Evolutionary conservation across 2,329 filamentous ascomycete species (phyloP), one percentile per base, ranked within the genome.

Genomic region (Botrytis aclada): DNA sequence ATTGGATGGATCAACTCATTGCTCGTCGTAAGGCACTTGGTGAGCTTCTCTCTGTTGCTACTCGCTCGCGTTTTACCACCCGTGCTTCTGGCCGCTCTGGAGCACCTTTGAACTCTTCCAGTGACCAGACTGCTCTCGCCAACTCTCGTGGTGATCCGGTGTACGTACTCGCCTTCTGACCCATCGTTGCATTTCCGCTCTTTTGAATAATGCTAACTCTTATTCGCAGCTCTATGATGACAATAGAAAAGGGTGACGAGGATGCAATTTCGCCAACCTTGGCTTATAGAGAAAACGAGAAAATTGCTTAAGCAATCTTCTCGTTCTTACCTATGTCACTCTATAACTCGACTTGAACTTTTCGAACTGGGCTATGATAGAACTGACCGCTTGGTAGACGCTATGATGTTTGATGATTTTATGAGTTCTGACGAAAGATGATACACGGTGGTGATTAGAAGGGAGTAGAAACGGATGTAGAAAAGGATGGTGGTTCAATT

Each of bases 1-100:
- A 69, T 9, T 72, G 71, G 71, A 70, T 71, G 37, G 69, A 71
- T 29, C 60, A 65, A 37, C 25, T 71, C 34, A 37, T 71, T 32
- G n/a, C 32, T 56, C 69, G 43, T 32, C 69, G 69, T 22, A 63
- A 37, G 45, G 34, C 45, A 34, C 29, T 51, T 22, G 69, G 69
- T 22, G 61, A 71, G 12, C 12, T 71, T 14, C 60, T 71, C 18
- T 65, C 69, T 20, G 25, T 65, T 65, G 39, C 43, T 12, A 65
- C 69, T 22, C 32, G 60, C 37, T 62, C 66, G 10, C 69, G 69
- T 41, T 39, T 67, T 8, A 67, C 64, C 34, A 56, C n/a, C 9
- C 64, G 64, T 56, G 64, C 32, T 25, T 41, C 64, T 41, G 25
- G 45, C 37, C 64, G 47, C 37, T 67, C 64, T 22, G 45, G 34